Base-by-base conservation (phyloP, 306 rosid genomes). In the Astragalus glycyphyllos region DNA sequence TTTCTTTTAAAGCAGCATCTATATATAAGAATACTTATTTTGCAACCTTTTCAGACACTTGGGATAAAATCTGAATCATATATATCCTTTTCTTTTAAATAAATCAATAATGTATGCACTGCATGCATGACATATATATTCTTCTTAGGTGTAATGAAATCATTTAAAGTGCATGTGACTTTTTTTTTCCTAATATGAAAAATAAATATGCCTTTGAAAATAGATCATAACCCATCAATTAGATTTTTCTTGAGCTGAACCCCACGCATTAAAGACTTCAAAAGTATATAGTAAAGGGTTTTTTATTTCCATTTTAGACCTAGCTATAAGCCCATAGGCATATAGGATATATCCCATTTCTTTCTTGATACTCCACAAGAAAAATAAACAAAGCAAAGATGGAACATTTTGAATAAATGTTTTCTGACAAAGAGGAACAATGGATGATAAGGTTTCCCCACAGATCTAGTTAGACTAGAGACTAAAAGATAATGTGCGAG, bases 401-500 rank as follows among this genome's bases (percentile, higher is more conserved):
- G 88, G 85, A 84, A 86, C 87, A 88, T 85, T 74, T 78, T 92
- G 91, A 89, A 87, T 92, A 84, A 76, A 73, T 68, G 76, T 73
- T 79, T 80, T 83, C 77, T 82, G 83, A 78, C 77, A 80, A 84
- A 84, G 84, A 72, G 83, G 80, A 79, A 84, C 83, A 72, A 79
- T 59, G 79, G 86, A 71, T 76, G 84, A 73, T 77, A 70, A 79
- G 86, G 79, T 79, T 79, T 69, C 89, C 89, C 90, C 81, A 86
- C 90, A 89, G 71, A 89, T 89, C 86, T 76, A 72, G 31, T 55
- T 56, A 73, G 71, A 81, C 81, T 82, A 72, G 48, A 85, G 84
- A 86, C 41, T 86, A 87, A 83, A 84, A 85, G 90, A 86, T 84
- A 83, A 84, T 85, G 71, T 87, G 90, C 89, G 77, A 86, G 92